phyloP scores from a whole-genome alignment of 805 yeast genomes.

The Starmerella floris region DNA sequence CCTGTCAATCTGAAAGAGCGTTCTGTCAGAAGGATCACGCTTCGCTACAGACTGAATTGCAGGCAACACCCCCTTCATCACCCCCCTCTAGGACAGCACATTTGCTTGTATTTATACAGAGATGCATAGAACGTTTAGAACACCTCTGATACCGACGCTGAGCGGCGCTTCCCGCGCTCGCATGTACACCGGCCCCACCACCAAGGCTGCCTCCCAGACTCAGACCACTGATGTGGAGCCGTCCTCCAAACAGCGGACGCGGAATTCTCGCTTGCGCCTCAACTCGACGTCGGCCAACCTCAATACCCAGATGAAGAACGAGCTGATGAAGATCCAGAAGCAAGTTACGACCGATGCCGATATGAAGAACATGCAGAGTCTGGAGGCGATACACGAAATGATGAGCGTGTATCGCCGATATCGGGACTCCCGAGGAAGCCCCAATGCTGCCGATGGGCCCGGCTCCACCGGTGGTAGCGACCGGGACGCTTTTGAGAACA shows the following conservation, averaged over 20 bases:
- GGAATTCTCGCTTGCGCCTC: background rate
- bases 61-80: too few relatives aligned
- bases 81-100: too few relatives aligned
- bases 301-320: background rate
- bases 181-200: conserved; percentile 9
- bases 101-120: too few relatives aligned
- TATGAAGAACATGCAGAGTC: conserved; percentile 16
- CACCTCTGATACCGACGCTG: conserved; percentile 15
- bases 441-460: background rate
- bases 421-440: conserved; percentile 8
- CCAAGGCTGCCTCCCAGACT: background rate
- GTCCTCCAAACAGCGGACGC: background rate
- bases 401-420: conserved; percentile 19
- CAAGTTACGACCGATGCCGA: background rate
- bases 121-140: conserved; percentile 18
- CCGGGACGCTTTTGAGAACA: background rate
- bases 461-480: background rate
- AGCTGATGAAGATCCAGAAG: background rate
- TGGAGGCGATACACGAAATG: conserved; percentile 18
- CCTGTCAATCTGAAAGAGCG: too few relatives aligned
- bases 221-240: background rate
- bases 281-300: background rate
- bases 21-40: too few relatives aligned
- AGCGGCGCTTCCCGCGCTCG: conserved; percentile 15
- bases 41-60: too few relatives aligned